These are phyloP conservation scores for Hypericum perforatum DNA, from an alignment of 345 rosid species.

Conservation along the genomic window DNA sequence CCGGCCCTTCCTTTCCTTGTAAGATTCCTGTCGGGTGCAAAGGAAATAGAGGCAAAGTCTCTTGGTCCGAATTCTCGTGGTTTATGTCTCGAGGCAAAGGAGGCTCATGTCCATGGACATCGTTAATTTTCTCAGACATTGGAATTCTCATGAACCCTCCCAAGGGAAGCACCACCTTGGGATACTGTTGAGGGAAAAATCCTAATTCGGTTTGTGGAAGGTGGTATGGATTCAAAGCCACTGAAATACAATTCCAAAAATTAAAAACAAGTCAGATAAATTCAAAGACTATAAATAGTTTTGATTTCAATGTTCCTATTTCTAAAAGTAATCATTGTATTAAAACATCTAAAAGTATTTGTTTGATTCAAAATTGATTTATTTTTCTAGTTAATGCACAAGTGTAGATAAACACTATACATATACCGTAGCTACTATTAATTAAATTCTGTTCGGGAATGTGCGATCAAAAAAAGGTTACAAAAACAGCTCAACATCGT, in stretches of 20 bases:
- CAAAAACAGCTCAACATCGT: too few species aligned
- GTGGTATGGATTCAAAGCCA: slow-evolving; percentile 28
- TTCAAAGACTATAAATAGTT: neutral
- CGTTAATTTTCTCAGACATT: slow-evolving; percentile 11
- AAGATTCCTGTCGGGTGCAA: slow-evolving; percentile 41
- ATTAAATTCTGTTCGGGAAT: too few species aligned
- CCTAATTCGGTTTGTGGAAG: slow-evolving; percentile 30
- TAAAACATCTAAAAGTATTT: too few species aligned
- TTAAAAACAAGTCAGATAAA: neutral
- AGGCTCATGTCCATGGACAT: slow-evolving; percentile 6
- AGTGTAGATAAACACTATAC: too few species aligned
- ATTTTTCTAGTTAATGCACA: too few species aligned
- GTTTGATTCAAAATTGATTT: too few species aligned
- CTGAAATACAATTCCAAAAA: slow-evolving; percentile 13
- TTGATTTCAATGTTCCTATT: too few species aligned
- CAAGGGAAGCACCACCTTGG: slow-evolving; percentile 20
- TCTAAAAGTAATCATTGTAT: too few species aligned
- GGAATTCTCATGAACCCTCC: slow-evolving; percentile 22
- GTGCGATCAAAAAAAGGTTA: too few species aligned
- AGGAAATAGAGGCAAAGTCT: slow-evolving; percentile 44
- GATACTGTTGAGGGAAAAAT: slow-evolving; percentile 22
- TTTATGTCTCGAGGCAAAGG: neutral
- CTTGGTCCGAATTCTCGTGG: slow-evolving; percentile 10
- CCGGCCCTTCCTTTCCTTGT: slow-evolving; percentile 9
- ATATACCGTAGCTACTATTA: too few species aligned